Percentiles rank a stretch among this genome's conserved stretches.
phyloP scores from a whole-genome alignment of 2,329 filamentous ascomycete genomes.

The Metarhizium anisopliae region DNA sequence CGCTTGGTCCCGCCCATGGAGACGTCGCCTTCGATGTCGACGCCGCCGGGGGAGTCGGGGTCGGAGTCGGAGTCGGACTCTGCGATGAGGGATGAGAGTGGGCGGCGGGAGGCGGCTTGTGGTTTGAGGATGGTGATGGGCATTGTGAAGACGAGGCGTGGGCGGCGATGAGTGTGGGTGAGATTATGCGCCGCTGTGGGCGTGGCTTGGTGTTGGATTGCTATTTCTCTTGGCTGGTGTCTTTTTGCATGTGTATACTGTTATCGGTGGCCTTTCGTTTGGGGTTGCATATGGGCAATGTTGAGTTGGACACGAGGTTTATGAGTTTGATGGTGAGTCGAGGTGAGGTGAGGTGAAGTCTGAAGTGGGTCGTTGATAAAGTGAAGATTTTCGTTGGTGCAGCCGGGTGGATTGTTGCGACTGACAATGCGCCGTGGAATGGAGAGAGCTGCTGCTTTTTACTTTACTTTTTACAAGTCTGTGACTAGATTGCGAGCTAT shows the following conservation, averaged over 20 bases:
- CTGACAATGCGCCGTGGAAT: not conserved
- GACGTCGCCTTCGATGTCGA: conserved; percentile 34
- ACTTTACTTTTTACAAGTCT: not conserved
- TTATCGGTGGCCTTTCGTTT: not conserved
- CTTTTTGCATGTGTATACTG: not conserved
- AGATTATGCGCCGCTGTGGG: not conserved
- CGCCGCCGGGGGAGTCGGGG: conserved; percentile 36
- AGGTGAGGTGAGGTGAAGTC: conserved; percentile 6
- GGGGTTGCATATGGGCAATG: not conserved
- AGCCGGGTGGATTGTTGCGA: too few relatives aligned
- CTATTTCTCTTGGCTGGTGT: not conserved
- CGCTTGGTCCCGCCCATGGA: conserved; percentile 35
- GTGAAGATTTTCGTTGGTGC: conserved; percentile 17
- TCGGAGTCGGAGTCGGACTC: conserved; percentile 28
- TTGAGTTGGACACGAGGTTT: not conserved
- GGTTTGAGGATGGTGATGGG: conserved; percentile 40
- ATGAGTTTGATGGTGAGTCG: conserved; percentile 7
- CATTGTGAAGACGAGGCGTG: conserved; percentile 21
- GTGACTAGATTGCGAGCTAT: not conserved
- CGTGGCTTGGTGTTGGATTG: not conserved
- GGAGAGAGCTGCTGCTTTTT: not conserved
- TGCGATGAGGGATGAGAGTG: conserved; percentile 11
- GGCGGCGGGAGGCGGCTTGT: conserved; percentile 20
- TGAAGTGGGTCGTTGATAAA: conserved; percentile 17
- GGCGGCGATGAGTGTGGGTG: not conserved